Evolutionary conservation across 495 filamentous ascomycete genomes (phyloP), one percentile per base, ranked within the genome.

Genomic region (Parathielavia appendiculata): DNA sequence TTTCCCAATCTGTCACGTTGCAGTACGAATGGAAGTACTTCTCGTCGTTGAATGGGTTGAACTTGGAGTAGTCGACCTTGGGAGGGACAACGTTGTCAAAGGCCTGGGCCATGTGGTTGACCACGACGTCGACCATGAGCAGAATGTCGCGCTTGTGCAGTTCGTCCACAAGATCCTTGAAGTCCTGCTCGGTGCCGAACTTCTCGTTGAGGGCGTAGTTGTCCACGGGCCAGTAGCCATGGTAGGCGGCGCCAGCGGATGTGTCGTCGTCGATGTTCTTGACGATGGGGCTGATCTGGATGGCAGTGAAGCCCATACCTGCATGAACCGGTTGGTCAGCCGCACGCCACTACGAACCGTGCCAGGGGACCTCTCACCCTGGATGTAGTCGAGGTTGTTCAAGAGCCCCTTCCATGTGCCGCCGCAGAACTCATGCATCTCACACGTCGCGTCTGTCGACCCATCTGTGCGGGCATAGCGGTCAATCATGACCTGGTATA

Each of bases 251-350:
- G 23, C 66, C 84, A 46, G 83, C 78, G 0, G 69, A 51, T 5
- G 80, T 82, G 13, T 78, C 65, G 2, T 74, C 71, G 5, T 77
- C 65, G 13, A 88, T 63, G 60, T 90, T 83, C 44, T 76, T 72
- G 20, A 86, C 85, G 22, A 92, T 78, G 2, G 88, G 89, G 5
- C 86, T 87, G 61, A 92, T 93, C 86, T 88, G 91, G 56, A 92
- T 78, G 20, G 89, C 87, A 51, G 85, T 86, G 64, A 93, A 91
- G 40, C 89, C 87, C 84, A 92, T 87, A 51, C 76, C 66, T 89
- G 80, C 62, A 89, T 82, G 57, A 30, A 83, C 6, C 17, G n/a
- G 48, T 48, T 57, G 52, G 63, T 50, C 19, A 46, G 35, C 16
- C 19, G 50, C 23, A 26, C 23, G 10, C 38, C 10, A 30, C 7